Conservation (phyloP, 305 asterid genomes). For the Fraxinus xanthoxyloides region DNA sequence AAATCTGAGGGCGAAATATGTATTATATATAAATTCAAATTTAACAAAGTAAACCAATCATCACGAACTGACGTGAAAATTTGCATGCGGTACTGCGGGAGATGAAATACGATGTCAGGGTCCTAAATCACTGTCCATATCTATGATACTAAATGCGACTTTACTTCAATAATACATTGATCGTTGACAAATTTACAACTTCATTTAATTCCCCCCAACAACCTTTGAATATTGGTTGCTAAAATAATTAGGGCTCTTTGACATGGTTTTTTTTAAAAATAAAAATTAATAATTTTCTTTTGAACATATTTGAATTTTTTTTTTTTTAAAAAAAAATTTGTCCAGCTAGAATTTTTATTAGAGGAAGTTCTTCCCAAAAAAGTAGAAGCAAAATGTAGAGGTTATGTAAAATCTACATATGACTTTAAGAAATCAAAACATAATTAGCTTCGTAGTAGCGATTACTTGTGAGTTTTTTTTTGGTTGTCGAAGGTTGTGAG, state of each 20-base stretch:
- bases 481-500: too few relatives aligned
- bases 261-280: too few relatives aligned
- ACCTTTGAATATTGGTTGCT: not conserved
- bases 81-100: not conserved
- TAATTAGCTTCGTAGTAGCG: too few relatives aligned
- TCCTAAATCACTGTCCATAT: not conserved
- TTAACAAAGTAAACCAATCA: not conserved
- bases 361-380: too few relatives aligned
- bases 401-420: too few relatives aligned
- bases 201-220: not conserved
- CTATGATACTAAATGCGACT: not conserved
- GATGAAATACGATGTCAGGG: not conserved
- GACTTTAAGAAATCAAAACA: too few relatives aligned
- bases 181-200: not conserved
- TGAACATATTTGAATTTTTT: too few relatives aligned
- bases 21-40: not conserved
- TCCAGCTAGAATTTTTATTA: too few relatives aligned
- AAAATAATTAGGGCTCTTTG: not conserved
- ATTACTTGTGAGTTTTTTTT: too few relatives aligned
- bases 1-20: not conserved
- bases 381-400: too few relatives aligned
- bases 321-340: too few relatives aligned
- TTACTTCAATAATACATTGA: not conserved
- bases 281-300: too few relatives aligned
- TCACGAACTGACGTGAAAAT: not conserved